A percentile compares a stretch with the other conserved stretches of the same genome.
These are phyloP conservation scores for Leucosporidium yakuticum DNA, from an alignment of 768 basidiomycete genomes.

Conservation along the genomic window DNA sequence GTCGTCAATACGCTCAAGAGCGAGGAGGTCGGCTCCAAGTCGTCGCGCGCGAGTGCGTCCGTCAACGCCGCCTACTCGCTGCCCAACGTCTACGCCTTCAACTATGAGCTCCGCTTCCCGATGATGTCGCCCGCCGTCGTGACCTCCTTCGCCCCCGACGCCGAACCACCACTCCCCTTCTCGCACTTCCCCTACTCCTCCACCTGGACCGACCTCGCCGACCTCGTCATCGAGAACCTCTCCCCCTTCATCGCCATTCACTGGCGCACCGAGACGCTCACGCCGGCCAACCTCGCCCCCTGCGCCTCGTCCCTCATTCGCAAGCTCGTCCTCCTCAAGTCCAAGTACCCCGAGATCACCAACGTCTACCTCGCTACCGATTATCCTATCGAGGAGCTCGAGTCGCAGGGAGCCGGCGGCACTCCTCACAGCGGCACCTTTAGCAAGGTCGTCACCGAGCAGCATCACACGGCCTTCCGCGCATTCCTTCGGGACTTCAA, in stretches of 20 bases:
- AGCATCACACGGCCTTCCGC: conserved; percentile 50
- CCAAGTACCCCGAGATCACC: conserved; percentile 40
- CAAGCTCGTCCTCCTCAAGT: conserved; percentile 42
- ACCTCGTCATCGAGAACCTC: conserved; percentile 43
- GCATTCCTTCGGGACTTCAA: conserved; percentile 50
- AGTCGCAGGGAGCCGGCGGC: conserved; percentile 31
- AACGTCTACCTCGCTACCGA: conserved; percentile 59
- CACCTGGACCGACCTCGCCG: conserved; percentile 48
- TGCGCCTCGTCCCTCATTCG: conserved; percentile 54
- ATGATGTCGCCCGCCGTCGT: conserved; percentile 44
- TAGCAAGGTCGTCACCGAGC: conserved; percentile 44
- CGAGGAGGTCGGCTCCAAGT: conserved; percentile 24
- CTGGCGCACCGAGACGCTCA: conserved; percentile 57
- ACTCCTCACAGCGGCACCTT: conserved; percentile 51
- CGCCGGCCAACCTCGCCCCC: conserved; percentile 46
- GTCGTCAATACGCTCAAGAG: conserved; percentile 37
- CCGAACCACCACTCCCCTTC: conserved; percentile 17
- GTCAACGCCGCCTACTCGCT: conserved; percentile 17
- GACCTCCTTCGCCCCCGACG: not conserved
- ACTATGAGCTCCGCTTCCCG: conserved; percentile 53
- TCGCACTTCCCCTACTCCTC: conserved; percentile 49
- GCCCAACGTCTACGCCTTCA: conserved; percentile 51
- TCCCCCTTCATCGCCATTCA: conserved; percentile 52
- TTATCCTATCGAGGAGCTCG: conserved; percentile 46
- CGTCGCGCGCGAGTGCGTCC: conserved; percentile 13